Conservation (phyloP, 169 alveolate genomes). For the Plasmodium malariae region DNA sequence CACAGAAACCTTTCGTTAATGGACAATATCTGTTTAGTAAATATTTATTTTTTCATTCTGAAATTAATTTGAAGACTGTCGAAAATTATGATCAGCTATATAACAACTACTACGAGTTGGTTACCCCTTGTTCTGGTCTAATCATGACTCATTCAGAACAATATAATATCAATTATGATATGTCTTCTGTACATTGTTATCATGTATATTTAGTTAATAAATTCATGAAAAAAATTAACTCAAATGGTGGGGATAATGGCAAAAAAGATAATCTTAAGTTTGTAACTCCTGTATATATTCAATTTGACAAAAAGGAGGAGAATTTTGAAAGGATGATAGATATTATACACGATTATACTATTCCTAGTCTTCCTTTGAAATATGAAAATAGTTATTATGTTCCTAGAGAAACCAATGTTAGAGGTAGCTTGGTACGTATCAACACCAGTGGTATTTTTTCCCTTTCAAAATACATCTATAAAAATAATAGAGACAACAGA, state of each 20-base stretch:
- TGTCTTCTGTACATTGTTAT: constrained; percentile 24
- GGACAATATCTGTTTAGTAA: constrained; percentile 42
- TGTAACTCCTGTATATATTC: constrained; percentile 8
- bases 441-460: constrained; percentile 5
- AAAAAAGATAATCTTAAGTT: constrained; percentile 1
- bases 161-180: constrained; percentile 52
- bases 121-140: constrained; percentile 66
- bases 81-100: constrained; percentile 36
- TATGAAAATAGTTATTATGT: constrained; percentile 14
- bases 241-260: too few species aligned
- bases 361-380: constrained; percentile 46
- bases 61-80: constrained; percentile 19
- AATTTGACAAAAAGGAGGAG: constrained; percentile 15
- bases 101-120: constrained; percentile 34
- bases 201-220: constrained; percentile 48
- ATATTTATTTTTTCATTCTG: constrained; percentile 37
- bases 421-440: constrained; percentile 32
- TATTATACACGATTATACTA: not conserved
- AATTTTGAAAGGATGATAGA: not conserved
- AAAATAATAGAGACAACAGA: constrained; percentile 31
- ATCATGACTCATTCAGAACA: constrained; percentile 54
- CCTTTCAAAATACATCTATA: constrained; percentile 43
- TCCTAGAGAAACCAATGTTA: constrained; percentile 25
- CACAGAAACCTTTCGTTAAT: constrained; percentile 39
- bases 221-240: constrained; percentile 25